A percentile compares a stretch with the other conserved stretches of the same genome.
Conservation (phyloP, 169 alveolate species). For the Plasmodium gonderi region DNA sequence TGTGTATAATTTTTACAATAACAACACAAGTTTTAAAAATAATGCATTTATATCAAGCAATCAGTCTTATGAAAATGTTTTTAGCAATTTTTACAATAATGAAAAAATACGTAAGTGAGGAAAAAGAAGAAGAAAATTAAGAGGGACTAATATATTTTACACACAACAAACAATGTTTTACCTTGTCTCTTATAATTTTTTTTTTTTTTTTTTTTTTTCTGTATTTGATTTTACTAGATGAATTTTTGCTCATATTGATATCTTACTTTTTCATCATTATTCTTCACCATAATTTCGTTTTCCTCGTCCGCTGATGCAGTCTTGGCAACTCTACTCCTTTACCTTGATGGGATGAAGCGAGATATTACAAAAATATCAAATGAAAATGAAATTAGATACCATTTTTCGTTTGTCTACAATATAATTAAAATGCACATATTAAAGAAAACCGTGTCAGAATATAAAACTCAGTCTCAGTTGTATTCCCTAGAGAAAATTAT, state of each 20-base stretch:
- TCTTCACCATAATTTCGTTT: neutral
- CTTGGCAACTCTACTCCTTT: constrained; percentile 9
- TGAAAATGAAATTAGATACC: constrained; percentile 53
- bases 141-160: neutral
- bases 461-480: neutral
- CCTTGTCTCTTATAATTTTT: neutral
- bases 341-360: constrained; percentile 23
- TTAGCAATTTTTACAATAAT: constrained; percentile 52
- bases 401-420: constrained; percentile 58
- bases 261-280: neutral
- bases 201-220: too few species aligned
- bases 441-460: neutral
- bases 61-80: constrained; percentile 21
- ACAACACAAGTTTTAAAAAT: constrained; percentile 31
- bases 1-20: constrained; percentile 29
- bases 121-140: neutral
- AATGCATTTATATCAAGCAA: constrained; percentile 11
- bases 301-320: neutral
- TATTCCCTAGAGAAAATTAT: constrained; percentile 40
- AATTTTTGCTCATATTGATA: too few species aligned
- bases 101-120: constrained; percentile 62
- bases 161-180: neutral
- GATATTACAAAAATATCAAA: neutral
- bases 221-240: neutral
- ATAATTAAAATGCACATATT: constrained; percentile 21